phyloP scores from a whole-genome alignment of 768 basidiomycete species.

The Tephrocybe sp. region DNA sequence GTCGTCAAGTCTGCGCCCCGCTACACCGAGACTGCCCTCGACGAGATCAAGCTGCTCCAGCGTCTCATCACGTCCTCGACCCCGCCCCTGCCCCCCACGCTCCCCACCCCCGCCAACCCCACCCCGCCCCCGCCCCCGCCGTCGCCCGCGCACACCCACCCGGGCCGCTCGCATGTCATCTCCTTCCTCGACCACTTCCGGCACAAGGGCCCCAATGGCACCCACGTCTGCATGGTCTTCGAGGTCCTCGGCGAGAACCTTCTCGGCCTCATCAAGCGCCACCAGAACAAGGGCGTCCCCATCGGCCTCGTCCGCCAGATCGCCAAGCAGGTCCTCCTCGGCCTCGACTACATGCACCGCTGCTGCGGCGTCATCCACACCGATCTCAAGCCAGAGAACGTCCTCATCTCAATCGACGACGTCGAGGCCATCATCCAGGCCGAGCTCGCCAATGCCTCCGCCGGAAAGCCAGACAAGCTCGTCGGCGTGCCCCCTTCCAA shows the following conservation, averaged over 20 bases:
- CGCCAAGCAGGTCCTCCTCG: slow-evolving; percentile 93
- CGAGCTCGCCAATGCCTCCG: slow-evolving; percentile 58
- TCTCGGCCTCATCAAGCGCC: slow-evolving; percentile 93
- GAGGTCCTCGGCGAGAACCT: slow-evolving; percentile 98
- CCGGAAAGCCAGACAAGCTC: slow-evolving; percentile 54
- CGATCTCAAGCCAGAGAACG: slow-evolving; percentile 97
- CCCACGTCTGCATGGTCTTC: slow-evolving; percentile 99
- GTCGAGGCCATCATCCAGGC: slow-evolving; percentile 90
- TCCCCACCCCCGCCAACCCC: slow-evolving; percentile 51
- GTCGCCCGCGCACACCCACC: slow-evolving; percentile 69
- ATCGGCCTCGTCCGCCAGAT: slow-evolving; percentile 93
- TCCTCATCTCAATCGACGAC: slow-evolving; percentile 95
- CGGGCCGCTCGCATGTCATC: slow-evolving; percentile 93
- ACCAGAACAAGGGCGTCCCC: slow-evolving; percentile 97
- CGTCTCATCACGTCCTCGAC: slow-evolving; percentile 86
- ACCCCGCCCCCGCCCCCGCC: slow-evolving; percentile 58
- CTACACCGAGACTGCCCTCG: slow-evolving; percentile 97
- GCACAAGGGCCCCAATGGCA: slow-evolving; percentile 95
- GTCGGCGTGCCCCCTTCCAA: slow-evolving; percentile 93
- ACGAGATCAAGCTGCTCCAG: slow-evolving; percentile 98
- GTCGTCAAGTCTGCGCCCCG: slow-evolving; percentile 97
- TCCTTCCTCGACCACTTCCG: slow-evolving; percentile 97
- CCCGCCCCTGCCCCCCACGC: slow-evolving; percentile 48
- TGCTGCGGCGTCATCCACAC: slow-evolving; percentile 98
- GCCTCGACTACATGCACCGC: slow-evolving; percentile 96